These are phyloP conservation scores for Sclerotinia sclerotiorum DNA, from an alignment of 2,329 filamentous ascomycete species.

Conservation along the genomic window DNA sequence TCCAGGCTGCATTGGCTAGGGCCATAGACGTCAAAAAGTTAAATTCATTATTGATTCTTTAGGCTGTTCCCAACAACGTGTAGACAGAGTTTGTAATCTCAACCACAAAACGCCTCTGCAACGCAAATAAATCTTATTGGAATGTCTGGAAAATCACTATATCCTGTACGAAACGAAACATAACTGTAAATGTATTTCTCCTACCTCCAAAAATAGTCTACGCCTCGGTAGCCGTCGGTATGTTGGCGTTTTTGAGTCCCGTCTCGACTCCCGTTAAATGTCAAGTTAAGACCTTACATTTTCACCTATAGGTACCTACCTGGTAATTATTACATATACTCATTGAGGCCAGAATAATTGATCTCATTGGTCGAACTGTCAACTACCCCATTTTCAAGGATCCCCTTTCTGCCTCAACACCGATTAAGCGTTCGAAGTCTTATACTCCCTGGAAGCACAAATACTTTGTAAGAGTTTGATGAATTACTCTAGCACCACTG, in stretches of 20 bases:
- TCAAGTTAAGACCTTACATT: neutral
- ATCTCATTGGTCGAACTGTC: too few relatives aligned
- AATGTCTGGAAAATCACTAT: neutral
- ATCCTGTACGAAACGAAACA: neutral
- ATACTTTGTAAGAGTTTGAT: neutral
- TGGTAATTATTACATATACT: neutral
- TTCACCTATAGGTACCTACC: neutral
- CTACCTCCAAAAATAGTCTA: neutral
- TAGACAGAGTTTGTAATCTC: neutral
- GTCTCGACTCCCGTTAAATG: neutral
- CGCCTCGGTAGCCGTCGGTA: neutral
- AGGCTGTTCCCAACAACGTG: too few relatives aligned
- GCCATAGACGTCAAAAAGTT: neutral
- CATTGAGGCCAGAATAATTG: too few relatives aligned
- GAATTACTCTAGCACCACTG: neutral
- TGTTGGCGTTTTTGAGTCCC: neutral
- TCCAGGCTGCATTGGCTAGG: neutral
- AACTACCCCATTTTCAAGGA: too few relatives aligned
- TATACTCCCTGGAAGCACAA: too few relatives aligned
- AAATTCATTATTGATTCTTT: neutral
- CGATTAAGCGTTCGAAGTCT: too few relatives aligned
- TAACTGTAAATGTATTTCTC: neutral
- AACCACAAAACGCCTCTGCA: neutral
- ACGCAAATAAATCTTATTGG: neutral
- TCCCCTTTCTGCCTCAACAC: too few relatives aligned